These are phyloP conservation scores for Nicotiana knightiana DNA, from an alignment of 257 asterid genomes.

Conservation along the genomic window DNA sequence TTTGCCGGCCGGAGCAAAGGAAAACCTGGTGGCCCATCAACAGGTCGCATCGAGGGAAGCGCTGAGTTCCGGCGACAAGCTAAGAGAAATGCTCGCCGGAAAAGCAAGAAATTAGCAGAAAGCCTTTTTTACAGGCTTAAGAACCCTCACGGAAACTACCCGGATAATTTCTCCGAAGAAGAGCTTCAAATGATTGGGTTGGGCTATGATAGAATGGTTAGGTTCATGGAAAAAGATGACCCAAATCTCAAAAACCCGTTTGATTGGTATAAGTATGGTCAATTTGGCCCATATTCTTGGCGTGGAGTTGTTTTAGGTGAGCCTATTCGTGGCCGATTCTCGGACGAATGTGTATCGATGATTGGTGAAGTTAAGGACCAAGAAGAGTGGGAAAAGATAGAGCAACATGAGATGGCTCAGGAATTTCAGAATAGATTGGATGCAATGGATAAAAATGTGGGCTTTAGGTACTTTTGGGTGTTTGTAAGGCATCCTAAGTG, in stretches of 20 bases:
- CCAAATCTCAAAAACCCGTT: constrained; percentile 88
- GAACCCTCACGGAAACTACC: constrained; percentile 74
- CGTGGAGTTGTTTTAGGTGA: constrained; percentile 94
- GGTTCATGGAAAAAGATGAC: constrained; percentile 91
- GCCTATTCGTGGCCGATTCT: constrained; percentile 66
- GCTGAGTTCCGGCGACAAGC: constrained; percentile 70
- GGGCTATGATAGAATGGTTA: constrained; percentile 85
- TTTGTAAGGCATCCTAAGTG: constrained; percentile 94
- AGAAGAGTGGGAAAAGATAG: constrained; percentile 97
- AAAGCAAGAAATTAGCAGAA: constrained; percentile 61
- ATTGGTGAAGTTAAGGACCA: constrained; percentile 71
- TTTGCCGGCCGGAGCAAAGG: constrained; percentile 84
- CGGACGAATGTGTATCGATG: constrained; percentile 77
- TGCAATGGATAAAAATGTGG: constrained; percentile 49
- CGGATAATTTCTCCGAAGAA: constrained; percentile 74
- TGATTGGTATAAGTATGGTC: constrained; percentile 94
- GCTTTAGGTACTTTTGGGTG: constrained; percentile 67
- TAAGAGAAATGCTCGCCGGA: constrained; percentile 60
- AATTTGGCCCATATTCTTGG: constrained; percentile 97
- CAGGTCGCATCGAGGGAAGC: constrained; percentile 73
- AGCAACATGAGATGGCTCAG: constrained; percentile 72
- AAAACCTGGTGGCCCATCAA: constrained; percentile 48
- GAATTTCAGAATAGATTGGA: constrained; percentile 61
- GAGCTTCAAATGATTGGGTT: constrained; percentile 94
- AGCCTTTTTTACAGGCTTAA: constrained; percentile 72